Evolutionary conservation across 1,139 yeast species (phyloP), one percentile per base, ranked within the genome.

Genomic region (Suhomyces anneliseae): DNA sequence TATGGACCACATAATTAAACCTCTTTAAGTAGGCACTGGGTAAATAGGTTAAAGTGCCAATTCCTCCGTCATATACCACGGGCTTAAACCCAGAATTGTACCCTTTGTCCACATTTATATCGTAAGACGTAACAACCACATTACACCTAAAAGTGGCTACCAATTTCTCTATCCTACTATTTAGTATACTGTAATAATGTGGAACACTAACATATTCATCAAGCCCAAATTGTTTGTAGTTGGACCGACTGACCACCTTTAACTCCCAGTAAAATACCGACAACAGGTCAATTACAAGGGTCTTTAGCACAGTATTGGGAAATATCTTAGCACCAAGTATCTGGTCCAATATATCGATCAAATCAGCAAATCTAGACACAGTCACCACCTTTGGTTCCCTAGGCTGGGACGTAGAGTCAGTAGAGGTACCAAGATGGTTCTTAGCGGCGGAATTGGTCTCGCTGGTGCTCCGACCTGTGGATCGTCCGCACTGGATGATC

Each of bases 261-360:
- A 69, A 50, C 15, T 63, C 64, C 75, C 76, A 74, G 49, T 62
- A 70, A 45, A 62, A 70, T 15, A 62, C 55, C 4, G 77, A 70
- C 7, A 63, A 29, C 43, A 59, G 61, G 42, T 66, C 70, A 8
- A 67, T 52, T 5, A 66, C 45, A 9, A 67, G 33, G 7, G 63
- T 58, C 37, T 57, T 54, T 19, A 64, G 52, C 3, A 51, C 46
- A 4, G 35, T 27, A 10, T 51, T 46, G 3, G 36, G 27, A 5
- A 46, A 27, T 4, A 42, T 12, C 26, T 38, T 14, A 11, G 47
- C 51, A 1, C 11, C 24, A 8, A 43, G 44, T 7, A 49, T 27
- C 2, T 27, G 31, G 5, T 31, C 24, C 7, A 49, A 39, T 2
- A n/a, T 26, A 6, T 27, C 12, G 11, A 47, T 6, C 27, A 46